These are phyloP conservation scores for Oxyria digyna DNA, from an alignment of 148 eudicot genomes.

Conservation along the genomic window DNA sequence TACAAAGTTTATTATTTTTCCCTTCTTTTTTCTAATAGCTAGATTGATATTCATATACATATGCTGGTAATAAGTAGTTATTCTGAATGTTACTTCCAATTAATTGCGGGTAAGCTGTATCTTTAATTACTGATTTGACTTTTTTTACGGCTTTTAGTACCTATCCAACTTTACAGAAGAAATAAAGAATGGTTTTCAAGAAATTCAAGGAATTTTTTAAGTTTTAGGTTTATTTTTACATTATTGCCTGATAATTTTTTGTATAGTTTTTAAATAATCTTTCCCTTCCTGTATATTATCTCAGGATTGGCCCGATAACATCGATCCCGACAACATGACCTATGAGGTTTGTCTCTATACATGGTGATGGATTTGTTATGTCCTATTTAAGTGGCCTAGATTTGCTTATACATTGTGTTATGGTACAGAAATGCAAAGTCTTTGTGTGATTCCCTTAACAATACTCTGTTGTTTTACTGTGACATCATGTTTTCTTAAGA, in stretches of 20 bases:
- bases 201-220: neutral
- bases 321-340: constrained; percentile 74
- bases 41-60: neutral
- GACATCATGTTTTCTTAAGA: neutral
- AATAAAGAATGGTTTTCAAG: neutral
- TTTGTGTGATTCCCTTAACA: neutral
- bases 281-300: constrained; percentile 7
- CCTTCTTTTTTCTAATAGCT: neutral
- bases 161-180: neutral
- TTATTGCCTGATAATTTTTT: neutral
- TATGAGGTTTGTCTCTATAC: constrained; percentile 44
- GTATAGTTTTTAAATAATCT: neutral
- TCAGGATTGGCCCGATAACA: constrained; percentile 49
- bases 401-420: neutral
- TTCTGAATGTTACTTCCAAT: neutral
- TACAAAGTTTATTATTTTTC: neutral
- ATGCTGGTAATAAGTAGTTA: neutral
- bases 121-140: neutral
- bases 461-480: neutral
- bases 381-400: neutral
- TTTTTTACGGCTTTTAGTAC: neutral
- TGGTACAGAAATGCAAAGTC: neutral
- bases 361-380: neutral
- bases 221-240: neutral
- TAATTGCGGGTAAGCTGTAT: neutral